A percentile compares a stretch with the other conserved stretches of the same genome.
These are phyloP conservation scores for Phytophthora chlamydospora DNA, from an alignment of 352 stramenopile genomes.

Conservation along the genomic window DNA sequence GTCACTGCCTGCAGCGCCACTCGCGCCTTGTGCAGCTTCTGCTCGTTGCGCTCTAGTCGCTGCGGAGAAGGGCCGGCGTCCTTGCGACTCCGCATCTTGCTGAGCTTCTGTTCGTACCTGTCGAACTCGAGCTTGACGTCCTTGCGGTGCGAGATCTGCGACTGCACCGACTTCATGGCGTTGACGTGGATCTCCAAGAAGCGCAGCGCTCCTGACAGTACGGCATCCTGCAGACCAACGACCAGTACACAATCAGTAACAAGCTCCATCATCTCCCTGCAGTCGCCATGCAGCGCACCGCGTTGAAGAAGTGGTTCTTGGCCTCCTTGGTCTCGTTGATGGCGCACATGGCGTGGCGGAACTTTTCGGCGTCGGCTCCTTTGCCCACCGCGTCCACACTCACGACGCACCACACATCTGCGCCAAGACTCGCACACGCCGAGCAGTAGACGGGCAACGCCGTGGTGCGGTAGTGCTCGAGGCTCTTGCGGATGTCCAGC, in stretches of 20 bases:
- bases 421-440: constrained; percentile 63
- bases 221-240: constrained; percentile 48
- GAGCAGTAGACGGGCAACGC: constrained; percentile 69
- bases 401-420: constrained; percentile 78
- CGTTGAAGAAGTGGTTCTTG: constrained; percentile 80
- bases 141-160: constrained; percentile 73
- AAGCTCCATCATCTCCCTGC: not conserved
- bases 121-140: constrained; percentile 76
- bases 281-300: constrained; percentile 30
- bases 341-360: constrained; percentile 73
- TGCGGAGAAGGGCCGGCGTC: constrained; percentile 9
- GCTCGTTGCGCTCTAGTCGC: constrained; percentile 63
- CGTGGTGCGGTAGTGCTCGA: constrained; percentile 68
- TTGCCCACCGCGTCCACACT: constrained; percentile 68
- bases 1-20: constrained; percentile 57
- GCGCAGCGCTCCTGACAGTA: constrained; percentile 60
- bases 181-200: constrained; percentile 82
- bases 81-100: constrained; percentile 36
- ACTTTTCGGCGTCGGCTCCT: constrained; percentile 71
- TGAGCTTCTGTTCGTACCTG: constrained; percentile 65
- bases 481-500: constrained; percentile 72
- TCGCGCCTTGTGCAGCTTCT: constrained; percentile 56
- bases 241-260: not conserved
- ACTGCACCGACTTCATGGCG: constrained; percentile 75
- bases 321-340: constrained; percentile 81